Evolutionary conservation across 768 basidiomycete genomes (phyloP), one percentile per base, ranked within the genome.

Genomic region (Boletus vermiculosoides): DNA sequence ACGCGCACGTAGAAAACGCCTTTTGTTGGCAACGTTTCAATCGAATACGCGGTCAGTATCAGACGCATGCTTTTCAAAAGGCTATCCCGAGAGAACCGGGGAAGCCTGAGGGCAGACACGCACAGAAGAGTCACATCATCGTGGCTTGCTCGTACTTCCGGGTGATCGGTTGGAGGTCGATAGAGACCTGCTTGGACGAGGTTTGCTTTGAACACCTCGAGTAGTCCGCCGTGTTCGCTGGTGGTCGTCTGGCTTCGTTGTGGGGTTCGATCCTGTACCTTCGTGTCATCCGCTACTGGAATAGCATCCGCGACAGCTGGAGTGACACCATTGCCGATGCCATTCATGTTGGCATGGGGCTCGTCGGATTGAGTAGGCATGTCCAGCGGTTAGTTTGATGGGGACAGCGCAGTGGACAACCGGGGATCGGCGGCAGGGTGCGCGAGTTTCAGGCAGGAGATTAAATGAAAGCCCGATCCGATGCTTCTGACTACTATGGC

Each of bases 1-100:
- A 56, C 92, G 78, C 6, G 92, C 92, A n/a, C 90, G 82, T 3
- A 94, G 81, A 67, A 92, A 94, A 12, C 92, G 88, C 25, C 92
- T 93, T 34, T 23, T 28, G 34, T 36, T 69, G 46, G n/a, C 10
- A 25, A 39, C 5, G 5, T 40, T 40, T 20, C 11, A 20, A 40
- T 13, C 11, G 11, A 20, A 40, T 34, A 34, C 13, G 33, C 1
- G 33, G 33, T 16, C 25, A 25, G 4, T 2, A 45, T 54, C 22
- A 44, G 48, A 37, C 7, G 25, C 18, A 36, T 34, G 18, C 8
- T 23, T 42, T 18, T 25, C 25, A 25, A 25, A 25, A 25, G n/a
- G 25, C 25, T 25, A 25, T 25, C 20, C 34, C 13, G 34, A 31
- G 30, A 36, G 28, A 23, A 34, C 5, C n/a, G n/a, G n/a, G 20